These are phyloP conservation scores for Arabidopsis hybrid DNA, from an alignment of 441 rosid species.

Conservation along the genomic window DNA sequence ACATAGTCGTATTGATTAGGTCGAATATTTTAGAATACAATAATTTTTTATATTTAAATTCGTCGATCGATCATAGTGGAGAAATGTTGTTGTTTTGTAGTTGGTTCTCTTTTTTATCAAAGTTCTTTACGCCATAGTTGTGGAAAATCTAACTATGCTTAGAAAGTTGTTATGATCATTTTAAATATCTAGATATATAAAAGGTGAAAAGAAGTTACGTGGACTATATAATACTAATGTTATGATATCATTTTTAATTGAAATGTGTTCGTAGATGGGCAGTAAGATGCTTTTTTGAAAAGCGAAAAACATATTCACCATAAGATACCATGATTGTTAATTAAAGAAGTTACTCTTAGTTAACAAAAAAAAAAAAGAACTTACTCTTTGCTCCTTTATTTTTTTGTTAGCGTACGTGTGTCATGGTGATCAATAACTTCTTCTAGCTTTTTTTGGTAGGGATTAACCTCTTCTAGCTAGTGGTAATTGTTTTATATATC, in stretches of 20 bases:
- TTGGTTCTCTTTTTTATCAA: conserved; percentile 20
- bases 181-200: not conserved
- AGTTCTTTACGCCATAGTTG: conserved; percentile 21
- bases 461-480: not conserved
- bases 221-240: not conserved
- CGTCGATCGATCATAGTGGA: conserved; percentile 9
- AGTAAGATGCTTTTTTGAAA: conserved; percentile 11
- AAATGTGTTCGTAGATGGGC: not conserved
- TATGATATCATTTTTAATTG: not conserved
- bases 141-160: conserved; percentile 27
- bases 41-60: conserved; percentile 9
- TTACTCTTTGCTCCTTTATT: too few relatives aligned
- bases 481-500: not conserved
- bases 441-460: too few relatives aligned
- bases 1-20: too few relatives aligned
- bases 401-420: too few relatives aligned
- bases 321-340: conserved; percentile 40
- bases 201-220: conserved; percentile 14
- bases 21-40: not conserved
- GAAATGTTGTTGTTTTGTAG: conserved; percentile 13
- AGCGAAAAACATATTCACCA: conserved; percentile 29
- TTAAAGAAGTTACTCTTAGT: conserved; percentile 23
- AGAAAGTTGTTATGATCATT: not conserved
- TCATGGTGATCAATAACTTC: not conserved
- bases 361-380: too few relatives aligned